A percentile compares a stretch with the other conserved stretches of the same genome.
Conservation (phyloP, 176 grass and related monocot species). For the Oryza glumipatula region DNA sequence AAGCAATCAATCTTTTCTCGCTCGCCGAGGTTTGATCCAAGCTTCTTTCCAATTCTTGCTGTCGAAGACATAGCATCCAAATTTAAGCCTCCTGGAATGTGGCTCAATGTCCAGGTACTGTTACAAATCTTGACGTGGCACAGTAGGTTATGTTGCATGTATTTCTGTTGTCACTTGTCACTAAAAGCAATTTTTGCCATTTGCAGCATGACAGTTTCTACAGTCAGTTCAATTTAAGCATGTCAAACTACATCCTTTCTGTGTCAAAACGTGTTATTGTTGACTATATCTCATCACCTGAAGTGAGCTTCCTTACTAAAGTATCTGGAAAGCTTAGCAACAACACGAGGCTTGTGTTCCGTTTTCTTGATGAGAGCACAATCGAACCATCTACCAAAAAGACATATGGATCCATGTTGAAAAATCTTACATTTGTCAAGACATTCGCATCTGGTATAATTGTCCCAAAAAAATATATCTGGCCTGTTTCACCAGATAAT, state of each 20-base stretch:
- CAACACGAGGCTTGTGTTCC: slow-evolving; percentile 79
- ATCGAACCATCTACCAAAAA: slow-evolving; percentile 66
- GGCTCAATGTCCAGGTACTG: slow-evolving; percentile 90
- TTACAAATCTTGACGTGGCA: background rate
- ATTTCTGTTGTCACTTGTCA: background rate
- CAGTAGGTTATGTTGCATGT: background rate
- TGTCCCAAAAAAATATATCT: slow-evolving; percentile 88
- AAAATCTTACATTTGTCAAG: slow-evolving; percentile 89
- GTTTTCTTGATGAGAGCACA: slow-evolving; percentile 60
- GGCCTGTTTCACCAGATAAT: slow-evolving; percentile 75
- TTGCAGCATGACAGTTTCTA: slow-evolving; percentile 92
- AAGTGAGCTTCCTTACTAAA: slow-evolving; percentile 67
- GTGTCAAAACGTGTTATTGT: slow-evolving; percentile 58
- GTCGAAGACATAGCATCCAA: slow-evolving; percentile 70
- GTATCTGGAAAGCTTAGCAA: slow-evolving; percentile 52
- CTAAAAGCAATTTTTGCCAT: slow-evolving; percentile 9
- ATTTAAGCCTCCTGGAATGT: slow-evolving; percentile 66
- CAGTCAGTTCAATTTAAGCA: slow-evolving; percentile 82
- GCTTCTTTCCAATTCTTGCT: slow-evolving; percentile 49
- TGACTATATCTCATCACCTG: slow-evolving; percentile 87
- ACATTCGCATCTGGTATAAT: slow-evolving; percentile 91
- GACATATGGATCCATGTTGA: slow-evolving; percentile 75
- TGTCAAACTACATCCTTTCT: slow-evolving; percentile 70
- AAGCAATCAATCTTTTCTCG: slow-evolving; percentile 52
- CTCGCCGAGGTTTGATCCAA: slow-evolving; percentile 49